A percentile compares a stretch with the other conserved stretches of the same genome.
Conservation (phyloP, 2,329 filamentous ascomycete genomes). For the Curvularia verruculosa region DNA sequence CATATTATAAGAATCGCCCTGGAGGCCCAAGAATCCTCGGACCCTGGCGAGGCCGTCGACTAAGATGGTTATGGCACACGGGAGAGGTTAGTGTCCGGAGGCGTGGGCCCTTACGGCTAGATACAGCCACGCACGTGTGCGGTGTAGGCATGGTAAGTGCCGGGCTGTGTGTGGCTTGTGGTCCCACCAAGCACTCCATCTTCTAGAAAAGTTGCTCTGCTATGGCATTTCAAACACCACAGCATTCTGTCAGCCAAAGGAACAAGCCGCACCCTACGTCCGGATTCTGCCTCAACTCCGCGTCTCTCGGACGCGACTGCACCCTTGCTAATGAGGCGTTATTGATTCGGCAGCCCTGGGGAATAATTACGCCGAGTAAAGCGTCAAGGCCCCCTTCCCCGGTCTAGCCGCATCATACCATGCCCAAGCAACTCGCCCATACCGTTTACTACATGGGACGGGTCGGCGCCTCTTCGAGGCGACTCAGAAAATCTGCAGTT, state of each 20-base stretch:
- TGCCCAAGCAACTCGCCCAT: background rate
- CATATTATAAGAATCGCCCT: constrained; percentile 7
- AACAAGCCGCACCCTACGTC: background rate
- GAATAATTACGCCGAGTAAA: background rate
- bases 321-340: background rate
- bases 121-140: background rate
- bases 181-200: background rate
- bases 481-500: constrained; percentile 1
- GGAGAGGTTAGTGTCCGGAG: constrained; percentile 7
- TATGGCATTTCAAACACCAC: background rate
- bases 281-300: background rate
- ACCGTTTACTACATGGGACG: background rate
- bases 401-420: constrained; percentile 1
- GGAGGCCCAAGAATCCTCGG: background rate
- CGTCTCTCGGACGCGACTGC: background rate
- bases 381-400: background rate
- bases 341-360: background rate
- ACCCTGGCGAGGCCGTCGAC: constrained; percentile 1
- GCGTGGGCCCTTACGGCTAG: constrained; percentile 1
- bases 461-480: constrained; percentile 8
- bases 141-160: background rate
- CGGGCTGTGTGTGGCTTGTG: background rate
- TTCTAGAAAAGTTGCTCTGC: background rate
- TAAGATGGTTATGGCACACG: background rate
- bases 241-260: background rate